Evolutionary conservation across 768 basidiomycete species (phyloP), one percentile per base, ranked within the genome.

Genomic region (Piloderma croceum): DNA sequence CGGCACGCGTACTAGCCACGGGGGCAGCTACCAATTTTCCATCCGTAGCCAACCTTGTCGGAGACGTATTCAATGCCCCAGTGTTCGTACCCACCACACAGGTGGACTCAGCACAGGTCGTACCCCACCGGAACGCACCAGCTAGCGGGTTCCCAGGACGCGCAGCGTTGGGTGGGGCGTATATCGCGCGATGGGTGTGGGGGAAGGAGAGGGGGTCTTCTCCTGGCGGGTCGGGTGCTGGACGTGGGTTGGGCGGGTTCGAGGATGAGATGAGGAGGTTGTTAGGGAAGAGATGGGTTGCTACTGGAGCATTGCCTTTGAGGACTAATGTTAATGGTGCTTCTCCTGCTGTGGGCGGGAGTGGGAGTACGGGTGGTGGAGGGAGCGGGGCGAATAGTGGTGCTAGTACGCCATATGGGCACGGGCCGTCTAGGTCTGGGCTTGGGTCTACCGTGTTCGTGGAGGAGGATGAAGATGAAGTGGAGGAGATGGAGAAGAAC

Each of bases 11-110:
- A 19, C 57, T 91, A 31, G 74, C 82, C 1, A 81, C 81, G 0
- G 90, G 90, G 1, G 83, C 87, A 0, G 86, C 87, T 0, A 81
- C 84, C 2, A 88, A 87, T 59, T 91, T 90, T 62, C 89, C 89
- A 1, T 77, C 80, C 10, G 76, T 90, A 24, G 77, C 87, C 2
- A 84, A 87, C 47, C 67, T 90, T 31, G 76, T 84, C 7, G 83
- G 84, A 6, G 89, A 91, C 49, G 69, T 89, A 12, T 89, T 91
- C 67, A 87, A 90, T 47, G 77, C 87, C 0, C 77, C 83, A 0
- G 83, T 91, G 1, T 80, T 81, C 46, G 76, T 89, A 42, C 82
- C 88, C 0, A 68, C 63, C 25, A 79, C 81, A 1, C 87, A 90
- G 50, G 74, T 89, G 19, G 87, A 89, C 54, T 77, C 79, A 6